A percentile compares a stretch with the other conserved stretches of the same genome.
Conservation (phyloP, 208 protist genomes). For the Leishmania arabica region DNA sequence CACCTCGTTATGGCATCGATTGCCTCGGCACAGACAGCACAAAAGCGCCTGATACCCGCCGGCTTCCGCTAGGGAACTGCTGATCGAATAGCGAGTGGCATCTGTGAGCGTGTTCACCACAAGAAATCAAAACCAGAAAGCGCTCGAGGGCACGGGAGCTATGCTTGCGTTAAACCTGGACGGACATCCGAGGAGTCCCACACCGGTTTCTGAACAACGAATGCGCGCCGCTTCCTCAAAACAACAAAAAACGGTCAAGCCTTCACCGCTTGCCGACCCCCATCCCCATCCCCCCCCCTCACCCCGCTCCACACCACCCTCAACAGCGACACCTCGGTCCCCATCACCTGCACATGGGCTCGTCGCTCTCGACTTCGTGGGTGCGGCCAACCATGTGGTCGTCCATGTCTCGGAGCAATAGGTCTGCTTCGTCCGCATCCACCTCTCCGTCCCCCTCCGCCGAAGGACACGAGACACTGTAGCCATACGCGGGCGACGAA, state of each 20-base stretch:
- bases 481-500: not conserved
- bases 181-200: not conserved
- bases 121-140: not conserved
- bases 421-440: conserved; percentile 13
- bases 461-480: not conserved
- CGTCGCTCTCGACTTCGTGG: not conserved
- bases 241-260: not conserved
- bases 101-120: not conserved
- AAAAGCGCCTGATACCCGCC: not conserved
- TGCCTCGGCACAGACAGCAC: not conserved
- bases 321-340: not conserved
- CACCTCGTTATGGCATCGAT: not conserved
- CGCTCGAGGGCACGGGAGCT: not conserved
- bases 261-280: not conserved
- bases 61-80: not conserved
- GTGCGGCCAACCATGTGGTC: not conserved
- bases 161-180: not conserved
- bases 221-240: not conserved
- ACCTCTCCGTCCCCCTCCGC: conserved; percentile 1
- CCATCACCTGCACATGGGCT: not conserved
- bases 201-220: not conserved
- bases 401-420: conserved; percentile 19
- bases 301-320: not conserved
- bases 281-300: not conserved
- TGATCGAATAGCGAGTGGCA: not conserved